These are phyloP conservation scores for Penicillium tannophilum DNA, from an alignment of 495 filamentous ascomycete species.

Conservation along the genomic window DNA sequence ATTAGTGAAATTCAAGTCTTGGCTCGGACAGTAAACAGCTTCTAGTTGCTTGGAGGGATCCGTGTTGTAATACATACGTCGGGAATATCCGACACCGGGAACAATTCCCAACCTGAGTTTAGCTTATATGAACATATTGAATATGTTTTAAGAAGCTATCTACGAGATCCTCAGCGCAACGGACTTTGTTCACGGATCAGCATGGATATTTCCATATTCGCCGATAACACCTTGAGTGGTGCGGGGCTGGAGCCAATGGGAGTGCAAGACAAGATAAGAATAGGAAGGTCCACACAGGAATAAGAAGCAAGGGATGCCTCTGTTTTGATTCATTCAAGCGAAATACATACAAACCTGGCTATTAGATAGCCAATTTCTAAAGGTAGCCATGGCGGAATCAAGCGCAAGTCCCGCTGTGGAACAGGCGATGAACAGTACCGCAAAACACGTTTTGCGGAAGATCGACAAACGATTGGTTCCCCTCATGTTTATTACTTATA, in stretches of 20 bases:
- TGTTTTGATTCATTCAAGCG: neutral
- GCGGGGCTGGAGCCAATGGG: constrained; percentile 15
- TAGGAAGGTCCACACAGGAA: neutral
- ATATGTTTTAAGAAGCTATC: too few relatives aligned
- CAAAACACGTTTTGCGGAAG: constrained; percentile 39
- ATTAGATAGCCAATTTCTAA: neutral
- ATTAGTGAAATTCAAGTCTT: neutral
- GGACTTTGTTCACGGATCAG: neutral
- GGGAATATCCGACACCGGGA: neutral
- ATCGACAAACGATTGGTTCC: constrained; percentile 54
- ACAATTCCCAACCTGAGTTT: neutral
- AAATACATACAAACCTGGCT: neutral
- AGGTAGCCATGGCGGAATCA: constrained; percentile 10
- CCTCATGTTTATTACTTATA: constrained; percentile 35
- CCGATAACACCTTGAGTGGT: constrained; percentile 14
- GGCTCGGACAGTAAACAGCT: neutral
- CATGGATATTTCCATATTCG: neutral
- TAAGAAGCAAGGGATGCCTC: constrained; percentile 6
- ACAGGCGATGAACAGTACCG: constrained; percentile 14
- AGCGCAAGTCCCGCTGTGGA: constrained; percentile 9
- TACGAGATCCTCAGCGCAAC: neutral
- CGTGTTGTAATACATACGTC: neutral
- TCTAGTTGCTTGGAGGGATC: neutral
- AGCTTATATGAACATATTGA: neutral
- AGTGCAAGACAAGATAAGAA: constrained; percentile 25